Evolutionary conservation across 257 asterid genomes (phyloP).

Genomic region (Solanum virginianum): DNA sequence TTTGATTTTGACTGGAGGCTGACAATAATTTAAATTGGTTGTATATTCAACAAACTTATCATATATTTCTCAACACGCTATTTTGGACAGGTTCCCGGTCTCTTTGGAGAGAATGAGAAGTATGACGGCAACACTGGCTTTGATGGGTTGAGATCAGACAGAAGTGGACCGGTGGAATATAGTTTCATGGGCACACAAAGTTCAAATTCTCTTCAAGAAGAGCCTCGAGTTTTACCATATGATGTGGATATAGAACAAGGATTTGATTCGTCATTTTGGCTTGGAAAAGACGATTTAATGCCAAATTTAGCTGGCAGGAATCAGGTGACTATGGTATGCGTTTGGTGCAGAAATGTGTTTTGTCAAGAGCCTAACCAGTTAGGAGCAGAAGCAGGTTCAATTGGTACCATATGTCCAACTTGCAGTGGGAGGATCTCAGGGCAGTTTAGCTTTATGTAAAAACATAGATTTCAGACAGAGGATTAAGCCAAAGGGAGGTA

Average conservation of each 20-base stretch:
- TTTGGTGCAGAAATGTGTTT: constrained; percentile 61
- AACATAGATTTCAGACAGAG: neutral
- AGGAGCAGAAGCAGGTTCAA: constrained; percentile 41
- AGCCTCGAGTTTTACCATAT: constrained; percentile 35
- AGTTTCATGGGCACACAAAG: constrained; percentile 60
- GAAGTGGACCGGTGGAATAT: constrained; percentile 54
- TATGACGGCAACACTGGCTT: constrained; percentile 10
- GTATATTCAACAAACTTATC: neutral
- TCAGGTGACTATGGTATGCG: constrained; percentile 35
- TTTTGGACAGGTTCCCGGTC: constrained; percentile 33
- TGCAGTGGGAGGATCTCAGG: constrained; percentile 34
- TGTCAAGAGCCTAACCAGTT: constrained; percentile 34
- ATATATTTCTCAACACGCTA: constrained; percentile 1
- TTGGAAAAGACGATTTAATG: constrained; percentile 45
- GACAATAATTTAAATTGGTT: neutral
- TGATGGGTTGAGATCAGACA: constrained; percentile 30
- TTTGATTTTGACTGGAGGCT: neutral
- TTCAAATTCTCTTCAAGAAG: constrained; percentile 37
- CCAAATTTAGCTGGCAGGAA: constrained; percentile 18
- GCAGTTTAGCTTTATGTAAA: neutral
- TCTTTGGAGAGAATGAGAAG: constrained; percentile 26
- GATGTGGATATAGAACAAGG: constrained; percentile 29
- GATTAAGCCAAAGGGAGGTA: neutral
- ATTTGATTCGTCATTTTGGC: constrained; percentile 51
- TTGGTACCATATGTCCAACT: constrained; percentile 52